A percentile compares a stretch with the other conserved stretches of the same genome.
Evolutionary conservation across 2,329 filamentous ascomycete species (phyloP).

Genomic region (Fusarium sp.): DNA sequence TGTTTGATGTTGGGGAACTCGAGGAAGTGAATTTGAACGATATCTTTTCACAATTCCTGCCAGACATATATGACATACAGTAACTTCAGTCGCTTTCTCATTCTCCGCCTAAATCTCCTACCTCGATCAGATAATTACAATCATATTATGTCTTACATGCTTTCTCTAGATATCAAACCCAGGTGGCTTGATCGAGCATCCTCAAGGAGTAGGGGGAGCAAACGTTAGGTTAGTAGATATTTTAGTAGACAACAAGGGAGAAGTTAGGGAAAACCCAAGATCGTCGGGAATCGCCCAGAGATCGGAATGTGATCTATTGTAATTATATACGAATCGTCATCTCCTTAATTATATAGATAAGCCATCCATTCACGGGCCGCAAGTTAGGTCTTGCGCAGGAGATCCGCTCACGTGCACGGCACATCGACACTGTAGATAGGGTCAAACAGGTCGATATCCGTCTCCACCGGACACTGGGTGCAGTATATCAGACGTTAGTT

Average conservation of each 20-base stretch:
- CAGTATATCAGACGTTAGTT: background rate
- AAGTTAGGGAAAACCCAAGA: background rate
- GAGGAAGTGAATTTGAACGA: conserved; percentile 11
- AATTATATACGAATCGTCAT: no score
- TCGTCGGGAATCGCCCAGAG: rapidly evolving
- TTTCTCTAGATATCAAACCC: background rate
- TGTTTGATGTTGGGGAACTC: background rate
- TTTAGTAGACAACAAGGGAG: background rate
- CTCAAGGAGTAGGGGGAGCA: background rate
- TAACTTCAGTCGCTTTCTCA: background rate
- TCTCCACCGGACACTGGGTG: background rate
- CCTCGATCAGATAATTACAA: background rate
- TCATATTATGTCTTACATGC: no score
- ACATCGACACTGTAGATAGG: background rate
- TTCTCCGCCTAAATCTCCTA: no score
- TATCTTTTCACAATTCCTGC: background rate
- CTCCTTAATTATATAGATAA: no score
- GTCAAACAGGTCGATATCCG: background rate
- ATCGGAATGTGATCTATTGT: background rate
- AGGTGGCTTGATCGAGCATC: background rate
- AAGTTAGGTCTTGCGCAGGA: background rate
- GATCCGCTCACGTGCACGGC: conserved; percentile 21
- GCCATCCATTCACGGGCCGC: no score
- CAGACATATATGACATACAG: background rate
- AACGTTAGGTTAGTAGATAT: rapidly evolving